Percentiles rank a stretch among this genome's conserved stretches.
Evolutionary conservation across 2,329 filamentous ascomycete species (phyloP).

Genomic region (Talaromyces pinophilus): DNA sequence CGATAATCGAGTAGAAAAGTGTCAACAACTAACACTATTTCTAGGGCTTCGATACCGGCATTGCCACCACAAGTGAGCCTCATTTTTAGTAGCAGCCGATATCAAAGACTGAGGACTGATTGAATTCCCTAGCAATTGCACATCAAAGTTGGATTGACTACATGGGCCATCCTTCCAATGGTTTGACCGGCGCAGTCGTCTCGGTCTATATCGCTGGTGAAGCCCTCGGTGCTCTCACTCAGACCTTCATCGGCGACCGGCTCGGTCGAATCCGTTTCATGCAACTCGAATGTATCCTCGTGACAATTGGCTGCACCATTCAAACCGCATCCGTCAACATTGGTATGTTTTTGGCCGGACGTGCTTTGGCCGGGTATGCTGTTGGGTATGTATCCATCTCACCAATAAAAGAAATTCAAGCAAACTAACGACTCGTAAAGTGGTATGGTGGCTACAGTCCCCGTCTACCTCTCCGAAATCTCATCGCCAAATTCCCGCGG

Average conservation of each 20-base stretch:
- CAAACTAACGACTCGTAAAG: constrained; percentile 29
- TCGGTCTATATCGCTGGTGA: constrained; percentile 63
- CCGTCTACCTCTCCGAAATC: constrained; percentile 59
- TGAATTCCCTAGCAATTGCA: constrained; percentile 51
- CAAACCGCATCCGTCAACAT: constrained; percentile 59
- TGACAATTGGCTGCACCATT: constrained; percentile 56
- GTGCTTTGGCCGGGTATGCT: constrained; percentile 50
- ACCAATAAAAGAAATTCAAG: background rate
- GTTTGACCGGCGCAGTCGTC: constrained; percentile 58
- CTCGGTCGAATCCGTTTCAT: constrained; percentile 58
- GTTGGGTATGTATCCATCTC: constrained; percentile 42
- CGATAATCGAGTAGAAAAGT: background rate
- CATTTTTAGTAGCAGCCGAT: background rate
- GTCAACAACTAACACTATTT: constrained; percentile 9
- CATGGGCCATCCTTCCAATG: constrained; percentile 58
- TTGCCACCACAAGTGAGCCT: constrained; percentile 58
- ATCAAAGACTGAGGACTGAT: background rate
- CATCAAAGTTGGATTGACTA: constrained; percentile 62
- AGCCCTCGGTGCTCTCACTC: constrained; percentile 55
- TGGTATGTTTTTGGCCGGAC: constrained; percentile 56
- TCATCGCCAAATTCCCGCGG: constrained; percentile 52
- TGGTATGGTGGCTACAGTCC: constrained; percentile 54
- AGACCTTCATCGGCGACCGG: constrained; percentile 57
- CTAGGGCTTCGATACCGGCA: constrained; percentile 62
- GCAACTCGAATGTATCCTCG: constrained; percentile 56